Percentiles rank a stretch among this genome's conserved stretches.
Evolutionary conservation across 495 filamentous ascomycete genomes (phyloP).

Genomic region (Oidiodendron maius): DNA sequence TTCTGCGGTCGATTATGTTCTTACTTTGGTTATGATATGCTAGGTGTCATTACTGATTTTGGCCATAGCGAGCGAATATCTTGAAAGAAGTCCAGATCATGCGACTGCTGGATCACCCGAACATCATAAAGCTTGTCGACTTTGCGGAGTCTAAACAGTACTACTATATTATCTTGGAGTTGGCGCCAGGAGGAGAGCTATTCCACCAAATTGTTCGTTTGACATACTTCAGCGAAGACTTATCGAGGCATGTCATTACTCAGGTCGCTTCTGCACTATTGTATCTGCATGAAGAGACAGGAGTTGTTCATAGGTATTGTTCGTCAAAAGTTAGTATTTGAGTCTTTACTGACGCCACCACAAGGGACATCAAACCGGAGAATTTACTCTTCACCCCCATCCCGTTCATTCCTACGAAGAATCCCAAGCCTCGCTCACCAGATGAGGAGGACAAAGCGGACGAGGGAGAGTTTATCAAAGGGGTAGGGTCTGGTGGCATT

Average conservation of each 20-base stretch:
- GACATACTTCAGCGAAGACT: slow-evolving; percentile 96
- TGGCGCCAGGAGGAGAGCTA: slow-evolving; percentile 91
- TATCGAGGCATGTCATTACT: slow-evolving; percentile 87
- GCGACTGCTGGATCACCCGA: slow-evolving; percentile 91
- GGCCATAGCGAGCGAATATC: slow-evolving; percentile 81
- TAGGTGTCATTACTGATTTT: too few relatives aligned
- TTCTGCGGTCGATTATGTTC: slow-evolving; percentile 51
- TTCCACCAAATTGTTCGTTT: slow-evolving; percentile 98
- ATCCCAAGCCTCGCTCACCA: slow-evolving; percentile 67
- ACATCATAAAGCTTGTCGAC: slow-evolving; percentile 86
- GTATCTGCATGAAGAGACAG: slow-evolving; percentile 90
- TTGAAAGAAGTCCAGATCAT: slow-evolving; percentile 99
- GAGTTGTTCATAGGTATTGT: slow-evolving; percentile 91
- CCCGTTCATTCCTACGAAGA: slow-evolving; percentile 72
- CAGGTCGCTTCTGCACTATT: slow-evolving; percentile 92
- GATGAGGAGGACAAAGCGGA: slow-evolving; percentile 97
- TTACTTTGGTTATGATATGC: slow-evolving; percentile 13
- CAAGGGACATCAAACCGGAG: slow-evolving; percentile 98
- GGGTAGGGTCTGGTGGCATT: slow-evolving; percentile 86
- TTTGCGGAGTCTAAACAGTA: slow-evolving; percentile 93
- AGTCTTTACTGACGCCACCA: slow-evolving; percentile 20
- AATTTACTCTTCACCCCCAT: slow-evolving; percentile 91
- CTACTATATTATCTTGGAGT: slow-evolving; percentile 94
- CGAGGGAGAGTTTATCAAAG: slow-evolving; percentile 86
- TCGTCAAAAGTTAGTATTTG: not conserved